phyloP scores from a whole-genome alignment of 805 yeast species.

The Saturnispora serradocipensis region DNA sequence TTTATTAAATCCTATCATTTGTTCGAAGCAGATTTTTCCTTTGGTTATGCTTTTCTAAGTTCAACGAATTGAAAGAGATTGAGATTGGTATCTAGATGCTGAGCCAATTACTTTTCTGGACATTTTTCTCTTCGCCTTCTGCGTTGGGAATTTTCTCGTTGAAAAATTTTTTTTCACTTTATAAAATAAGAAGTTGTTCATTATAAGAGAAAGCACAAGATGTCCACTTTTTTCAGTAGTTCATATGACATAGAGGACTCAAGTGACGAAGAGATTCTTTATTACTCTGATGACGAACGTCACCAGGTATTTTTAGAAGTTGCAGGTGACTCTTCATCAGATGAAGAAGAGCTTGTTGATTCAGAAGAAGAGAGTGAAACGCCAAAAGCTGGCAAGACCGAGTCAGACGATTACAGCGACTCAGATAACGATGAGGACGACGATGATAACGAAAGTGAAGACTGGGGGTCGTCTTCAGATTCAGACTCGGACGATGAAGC shows the following conservation, averaged over 20 bases:
- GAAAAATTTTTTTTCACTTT: constrained; percentile 3
- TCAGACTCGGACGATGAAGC: constrained; percentile 25
- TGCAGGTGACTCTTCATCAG: constrained; percentile 21
- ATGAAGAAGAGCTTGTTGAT: constrained; percentile 27
- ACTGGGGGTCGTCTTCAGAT: constrained; percentile 12
- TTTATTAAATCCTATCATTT: neutral
- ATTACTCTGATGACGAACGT: constrained; percentile 55
- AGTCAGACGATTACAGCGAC: constrained; percentile 14
- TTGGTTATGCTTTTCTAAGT: neutral
- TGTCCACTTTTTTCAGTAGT: constrained; percentile 88
- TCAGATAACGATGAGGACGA: constrained; percentile 9
- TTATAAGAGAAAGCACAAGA: constrained; percentile 19
- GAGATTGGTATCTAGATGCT: neutral
- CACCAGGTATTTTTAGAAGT: constrained; percentile 22
- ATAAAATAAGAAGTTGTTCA: neutral
- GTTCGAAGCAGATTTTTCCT: neutral
- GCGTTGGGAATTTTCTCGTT: neutral
- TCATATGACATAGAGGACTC: constrained; percentile 43
- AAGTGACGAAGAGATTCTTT: constrained; percentile 42
- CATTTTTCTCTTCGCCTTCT: neutral
- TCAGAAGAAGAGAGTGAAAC: constrained; percentile 11
- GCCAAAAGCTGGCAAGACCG: constrained; percentile 8
- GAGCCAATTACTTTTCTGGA: neutral
- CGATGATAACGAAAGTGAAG: constrained; percentile 17
- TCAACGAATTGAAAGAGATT: neutral